These are phyloP conservation scores for Pyracantha coccinea DNA, from an alignment of 331 rosid genomes.

Conservation along the genomic window DNA sequence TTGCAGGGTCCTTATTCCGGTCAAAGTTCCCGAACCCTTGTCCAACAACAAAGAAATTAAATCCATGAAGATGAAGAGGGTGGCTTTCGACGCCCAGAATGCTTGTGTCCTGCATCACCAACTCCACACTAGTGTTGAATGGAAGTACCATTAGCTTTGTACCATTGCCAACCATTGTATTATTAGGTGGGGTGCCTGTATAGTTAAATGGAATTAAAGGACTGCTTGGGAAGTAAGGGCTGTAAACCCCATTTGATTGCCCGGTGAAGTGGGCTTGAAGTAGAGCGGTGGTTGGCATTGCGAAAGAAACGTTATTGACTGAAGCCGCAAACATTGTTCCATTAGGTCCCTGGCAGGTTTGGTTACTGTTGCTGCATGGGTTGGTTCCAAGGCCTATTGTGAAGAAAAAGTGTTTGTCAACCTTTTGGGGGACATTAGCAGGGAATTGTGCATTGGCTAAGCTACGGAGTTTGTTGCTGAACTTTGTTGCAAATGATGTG, in stretches of 20 bases:
- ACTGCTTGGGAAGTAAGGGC: constrained; percentile 25
- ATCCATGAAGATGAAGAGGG: constrained; percentile 43
- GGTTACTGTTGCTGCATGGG: constrained; percentile 25
- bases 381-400: constrained; percentile 38
- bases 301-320: constrained; percentile 37
- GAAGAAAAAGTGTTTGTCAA: constrained; percentile 31
- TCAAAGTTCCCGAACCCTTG: constrained; percentile 44
- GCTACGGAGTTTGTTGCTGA: constrained; percentile 29
- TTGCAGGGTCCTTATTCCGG: constrained; percentile 24
- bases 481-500: constrained; percentile 33
- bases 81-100: constrained; percentile 30
- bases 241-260: constrained; percentile 25
- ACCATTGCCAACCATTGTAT: constrained; percentile 36
- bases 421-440: constrained; percentile 31
- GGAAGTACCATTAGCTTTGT: constrained; percentile 34
- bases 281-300: constrained; percentile 28
- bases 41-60: constrained; percentile 39
- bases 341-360: constrained; percentile 47
- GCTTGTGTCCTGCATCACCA: constrained; percentile 40
- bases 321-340: constrained; percentile 41
- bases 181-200: constrained; percentile 30
- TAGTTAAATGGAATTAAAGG: constrained; percentile 32
- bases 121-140: constrained; percentile 35
- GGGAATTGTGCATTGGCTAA: constrained; percentile 30
- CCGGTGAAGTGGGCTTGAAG: constrained; percentile 39